Percentiles rank a stretch among this genome's conserved stretches.
Evolutionary conservation across 768 basidiomycete species (phyloP).

Genomic region (Kwoniella sp.): DNA sequence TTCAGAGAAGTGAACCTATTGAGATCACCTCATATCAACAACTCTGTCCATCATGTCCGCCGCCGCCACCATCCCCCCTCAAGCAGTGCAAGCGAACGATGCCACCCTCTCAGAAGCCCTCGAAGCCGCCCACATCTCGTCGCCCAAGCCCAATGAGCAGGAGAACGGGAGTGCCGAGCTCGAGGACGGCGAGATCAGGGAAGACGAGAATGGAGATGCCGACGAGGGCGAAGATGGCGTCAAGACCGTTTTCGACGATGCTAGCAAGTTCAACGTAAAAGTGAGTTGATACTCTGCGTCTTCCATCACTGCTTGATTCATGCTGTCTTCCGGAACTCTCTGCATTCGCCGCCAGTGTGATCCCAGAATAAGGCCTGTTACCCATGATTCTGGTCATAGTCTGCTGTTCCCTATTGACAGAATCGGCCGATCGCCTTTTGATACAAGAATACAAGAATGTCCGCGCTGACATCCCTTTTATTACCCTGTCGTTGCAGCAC

Average conservation of each 20-base stretch:
- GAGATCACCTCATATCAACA: not conserved
- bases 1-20: no score
- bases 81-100: slow-evolving; percentile 34
- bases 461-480: slow-evolving; percentile 15
- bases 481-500: slow-evolving; percentile 67
- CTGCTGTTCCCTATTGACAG: no score
- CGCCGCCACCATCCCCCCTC: slow-evolving; percentile 29
- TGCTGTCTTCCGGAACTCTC: no score
- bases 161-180: slow-evolving; percentile 40
- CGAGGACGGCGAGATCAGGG: slow-evolving; percentile 84
- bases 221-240: slow-evolving; percentile 59
- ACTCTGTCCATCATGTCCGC: slow-evolving; percentile 20
- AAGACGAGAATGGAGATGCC: slow-evolving; percentile 69
- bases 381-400: no score
- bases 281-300: no score
- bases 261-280: slow-evolving; percentile 94
- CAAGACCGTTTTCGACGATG: slow-evolving; percentile 90
- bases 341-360: no score
- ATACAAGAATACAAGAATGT: slow-evolving; percentile 8
- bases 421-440: not conserved
- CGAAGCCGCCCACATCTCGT: slow-evolving; percentile 39
- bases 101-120: slow-evolving; percentile 34
- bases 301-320: no score
- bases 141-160: slow-evolving; percentile 31
- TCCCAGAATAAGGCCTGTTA: no score